Conservation (phyloP, 257 asterid species). For the Capsicum chinense region DNA sequence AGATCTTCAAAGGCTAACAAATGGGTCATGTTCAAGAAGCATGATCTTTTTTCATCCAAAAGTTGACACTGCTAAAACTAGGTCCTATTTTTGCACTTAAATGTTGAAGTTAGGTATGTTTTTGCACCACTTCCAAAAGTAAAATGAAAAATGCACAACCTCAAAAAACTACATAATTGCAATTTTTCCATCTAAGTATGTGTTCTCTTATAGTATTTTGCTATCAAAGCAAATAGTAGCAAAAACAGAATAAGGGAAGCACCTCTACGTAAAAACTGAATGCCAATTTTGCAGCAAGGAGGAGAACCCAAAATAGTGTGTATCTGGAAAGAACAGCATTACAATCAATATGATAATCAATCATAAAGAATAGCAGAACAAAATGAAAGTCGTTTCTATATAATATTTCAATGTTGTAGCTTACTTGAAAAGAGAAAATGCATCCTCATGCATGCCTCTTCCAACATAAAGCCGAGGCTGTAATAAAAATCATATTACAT, state of each 20-base stretch:
- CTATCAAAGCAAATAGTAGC: conserved; percentile 11
- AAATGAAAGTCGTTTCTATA: conserved; percentile 32
- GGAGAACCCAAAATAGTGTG: conserved; percentile 91
- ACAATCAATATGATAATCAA: conserved; percentile 34
- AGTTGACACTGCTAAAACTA: not conserved
- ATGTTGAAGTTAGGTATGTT: not conserved
- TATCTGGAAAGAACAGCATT: conserved; percentile 54
- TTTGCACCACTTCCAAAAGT: not conserved
- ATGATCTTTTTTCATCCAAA: not conserved
- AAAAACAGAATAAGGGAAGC: conserved; percentile 25
- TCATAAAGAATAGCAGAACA: conserved; percentile 22
- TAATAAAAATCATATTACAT: conserved; percentile 27
- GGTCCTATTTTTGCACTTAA: not conserved
- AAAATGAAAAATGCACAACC: not conserved
- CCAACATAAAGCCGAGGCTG: conserved; percentile 99
- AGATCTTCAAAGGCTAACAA: not conserved
- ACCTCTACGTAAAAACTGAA: conserved; percentile 93
- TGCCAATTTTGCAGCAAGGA: conserved; percentile 84
- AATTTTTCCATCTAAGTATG: not conserved
- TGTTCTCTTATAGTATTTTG: not conserved
- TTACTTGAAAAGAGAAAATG: conserved; percentile 86
- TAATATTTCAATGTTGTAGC: conserved; percentile 30
- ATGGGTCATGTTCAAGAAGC: not conserved
- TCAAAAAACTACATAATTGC: not conserved
- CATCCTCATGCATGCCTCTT: conserved; percentile 98